Percentiles rank a stretch among this genome's conserved stretches.
Conservation (phyloP, 2,329 filamentous ascomycete species). For the Penicillium sp. region DNA sequence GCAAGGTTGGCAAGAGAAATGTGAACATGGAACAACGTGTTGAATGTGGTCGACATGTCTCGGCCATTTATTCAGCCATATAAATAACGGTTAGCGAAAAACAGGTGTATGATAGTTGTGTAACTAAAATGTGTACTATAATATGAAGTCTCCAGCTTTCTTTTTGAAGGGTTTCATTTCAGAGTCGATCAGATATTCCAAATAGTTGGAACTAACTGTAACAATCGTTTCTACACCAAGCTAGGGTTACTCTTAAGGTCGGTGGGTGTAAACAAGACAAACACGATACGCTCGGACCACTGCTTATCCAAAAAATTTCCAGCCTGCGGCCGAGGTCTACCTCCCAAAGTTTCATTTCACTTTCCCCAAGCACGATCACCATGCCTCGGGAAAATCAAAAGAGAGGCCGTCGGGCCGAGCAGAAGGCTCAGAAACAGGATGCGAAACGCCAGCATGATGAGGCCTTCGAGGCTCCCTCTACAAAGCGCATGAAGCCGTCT, state of each 20-base stretch:
- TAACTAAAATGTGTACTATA: conserved; percentile 11
- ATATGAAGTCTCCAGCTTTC: not conserved
- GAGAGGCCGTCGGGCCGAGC: conserved; percentile 49
- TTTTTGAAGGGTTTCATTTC: no score
- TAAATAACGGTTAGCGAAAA: conserved; percentile 33
- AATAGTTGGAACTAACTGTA: no score
- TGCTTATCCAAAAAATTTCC: conserved; percentile 42
- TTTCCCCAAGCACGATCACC: conserved; percentile 14
- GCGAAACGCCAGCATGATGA: conserved; percentile 44
- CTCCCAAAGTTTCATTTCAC: no score
- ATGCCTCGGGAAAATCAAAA: conserved; percentile 55
- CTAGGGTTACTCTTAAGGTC: no score
- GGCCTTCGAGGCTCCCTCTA: conserved; percentile 32
- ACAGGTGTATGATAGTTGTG: conserved; percentile 20
- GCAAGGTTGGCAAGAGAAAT: conserved; percentile 70
- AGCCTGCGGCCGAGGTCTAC: conserved; percentile 10
- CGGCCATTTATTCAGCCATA: conserved; percentile 76
- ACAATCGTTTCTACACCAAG: no score
- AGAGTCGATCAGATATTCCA: no score
- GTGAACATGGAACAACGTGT: conserved; percentile 83
- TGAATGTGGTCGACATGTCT: conserved; percentile 82
- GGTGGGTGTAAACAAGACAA: conserved; percentile 3
- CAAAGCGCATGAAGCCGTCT: conserved; percentile 46
- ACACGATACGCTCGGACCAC: conserved; percentile 42
- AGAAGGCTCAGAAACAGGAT: conserved; percentile 44